phyloP scores from a whole-genome alignment of 1,284 basidiomycete genomes.

The Tilletia caries region DNA sequence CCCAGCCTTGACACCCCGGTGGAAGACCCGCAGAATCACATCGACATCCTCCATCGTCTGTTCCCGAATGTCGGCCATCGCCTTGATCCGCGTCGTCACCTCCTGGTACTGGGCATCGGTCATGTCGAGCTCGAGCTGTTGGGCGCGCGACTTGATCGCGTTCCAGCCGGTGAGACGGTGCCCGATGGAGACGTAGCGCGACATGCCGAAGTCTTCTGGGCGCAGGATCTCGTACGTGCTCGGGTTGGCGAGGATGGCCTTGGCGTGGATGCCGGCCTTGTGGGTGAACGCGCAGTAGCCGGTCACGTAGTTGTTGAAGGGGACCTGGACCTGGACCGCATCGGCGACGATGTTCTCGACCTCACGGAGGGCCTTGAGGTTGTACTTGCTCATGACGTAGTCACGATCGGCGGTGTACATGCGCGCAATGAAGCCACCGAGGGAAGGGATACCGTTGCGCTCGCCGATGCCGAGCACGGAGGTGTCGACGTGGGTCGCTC shows the following conservation, averaged over 20 bases:
- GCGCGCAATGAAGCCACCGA: slow-evolving; percentile 94
- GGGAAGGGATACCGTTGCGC: slow-evolving; percentile 96
- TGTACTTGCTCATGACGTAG: slow-evolving; percentile 99
- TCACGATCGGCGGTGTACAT: slow-evolving; percentile 81
- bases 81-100: slow-evolving; percentile 98
- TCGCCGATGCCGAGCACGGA: slow-evolving; percentile 93
- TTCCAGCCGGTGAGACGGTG: slow-evolving; percentile 97
- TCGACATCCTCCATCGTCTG: slow-evolving; percentile 99
- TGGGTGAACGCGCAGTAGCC: slow-evolving; percentile 99
- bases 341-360: slow-evolving; percentile 99
- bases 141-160: slow-evolving; percentile 97
- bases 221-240: slow-evolving; percentile 70
- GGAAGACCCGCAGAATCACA: slow-evolving; percentile 76
- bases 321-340: slow-evolving; percentile 95
- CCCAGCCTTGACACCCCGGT: slow-evolving; percentile 38
- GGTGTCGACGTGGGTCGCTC: slow-evolving; percentile 92
- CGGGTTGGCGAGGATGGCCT: slow-evolving; percentile 99
- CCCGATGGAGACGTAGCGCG: slow-evolving; percentile 96
- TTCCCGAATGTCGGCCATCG: slow-evolving; percentile 94
- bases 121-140: slow-evolving; percentile 83
- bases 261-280: slow-evolving; percentile 99
- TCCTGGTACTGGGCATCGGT: slow-evolving; percentile 88
- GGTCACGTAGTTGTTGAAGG: slow-evolving; percentile 83
- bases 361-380: slow-evolving; percentile 92
- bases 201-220: slow-evolving; percentile 89